Evolutionary conservation across 805 yeast genomes (phyloP).

Genomic region (Spathaspora arborariae): DNA sequence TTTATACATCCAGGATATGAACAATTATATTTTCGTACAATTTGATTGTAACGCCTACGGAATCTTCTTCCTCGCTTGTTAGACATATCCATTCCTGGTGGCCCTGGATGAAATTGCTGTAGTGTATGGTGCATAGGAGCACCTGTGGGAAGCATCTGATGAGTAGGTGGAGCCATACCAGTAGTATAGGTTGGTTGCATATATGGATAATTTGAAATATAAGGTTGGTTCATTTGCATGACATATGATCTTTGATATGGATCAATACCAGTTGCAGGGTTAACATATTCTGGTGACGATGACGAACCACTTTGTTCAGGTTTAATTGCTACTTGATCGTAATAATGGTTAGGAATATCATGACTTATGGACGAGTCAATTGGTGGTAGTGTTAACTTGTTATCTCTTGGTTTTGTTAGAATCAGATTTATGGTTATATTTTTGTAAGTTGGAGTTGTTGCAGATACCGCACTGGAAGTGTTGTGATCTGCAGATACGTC

Average conservation of each 20-base stretch:
- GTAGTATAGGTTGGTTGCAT: conserved; percentile 1
- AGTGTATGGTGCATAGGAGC: background rate
- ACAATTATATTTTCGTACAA: conserved; percentile 32
- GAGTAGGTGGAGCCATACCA: background rate
- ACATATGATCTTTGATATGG: background rate
- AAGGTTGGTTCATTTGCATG: background rate
- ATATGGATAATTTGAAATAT: background rate
- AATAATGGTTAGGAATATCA: background rate
- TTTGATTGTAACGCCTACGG: conserved; percentile 34
- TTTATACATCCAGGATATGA: conserved; percentile 36
- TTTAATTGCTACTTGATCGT: background rate
- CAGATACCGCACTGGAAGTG: background rate
- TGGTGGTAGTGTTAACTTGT: conserved; percentile 4
- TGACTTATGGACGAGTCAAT: conserved; percentile 2
- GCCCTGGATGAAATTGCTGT: conserved; percentile 3
- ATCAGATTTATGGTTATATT: conserved; percentile 15
- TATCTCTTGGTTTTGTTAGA: conserved; percentile 6
- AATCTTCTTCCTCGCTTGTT: conserved; percentile 30
- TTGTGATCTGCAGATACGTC: background rate
- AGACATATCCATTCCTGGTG: conserved; percentile 8
- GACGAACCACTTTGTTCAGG: background rate
- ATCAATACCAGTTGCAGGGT: background rate
- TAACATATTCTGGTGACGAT: background rate
- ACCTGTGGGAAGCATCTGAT: background rate
- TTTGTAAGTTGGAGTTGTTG: conserved; percentile 6